A percentile compares a stretch with the other conserved stretches of the same genome.
Evolutionary conservation across 2,329 filamentous ascomycete species (phyloP).

Genomic region (Ophiostoma quercus): DNA sequence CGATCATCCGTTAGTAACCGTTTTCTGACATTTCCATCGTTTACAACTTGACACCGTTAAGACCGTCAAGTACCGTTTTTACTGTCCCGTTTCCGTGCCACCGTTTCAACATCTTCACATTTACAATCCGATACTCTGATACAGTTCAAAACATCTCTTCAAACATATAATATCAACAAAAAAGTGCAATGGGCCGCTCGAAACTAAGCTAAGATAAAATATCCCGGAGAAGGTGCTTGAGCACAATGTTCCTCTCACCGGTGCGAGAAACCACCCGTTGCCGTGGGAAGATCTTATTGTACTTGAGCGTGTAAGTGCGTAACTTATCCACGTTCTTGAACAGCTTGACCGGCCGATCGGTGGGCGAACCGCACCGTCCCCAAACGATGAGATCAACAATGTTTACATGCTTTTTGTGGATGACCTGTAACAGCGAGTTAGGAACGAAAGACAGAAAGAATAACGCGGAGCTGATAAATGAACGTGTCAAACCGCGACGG

Average conservation of each 20-base stretch:
- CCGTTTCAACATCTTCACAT: too few species aligned
- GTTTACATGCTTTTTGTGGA: slow-evolving; percentile 20
- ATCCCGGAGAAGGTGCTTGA: neutral
- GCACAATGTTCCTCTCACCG: too few species aligned
- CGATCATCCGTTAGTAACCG: neutral
- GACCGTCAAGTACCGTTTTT: too few species aligned
- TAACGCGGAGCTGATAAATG: too few species aligned
- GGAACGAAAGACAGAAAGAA: too few species aligned
- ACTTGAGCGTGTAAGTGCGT: neutral
- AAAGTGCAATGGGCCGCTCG: too few species aligned
- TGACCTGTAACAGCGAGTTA: too few species aligned
- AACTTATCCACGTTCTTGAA: neutral
- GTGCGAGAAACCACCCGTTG: too few species aligned
- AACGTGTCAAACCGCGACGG: neutral
- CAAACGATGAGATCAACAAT: slow-evolving; percentile 22
- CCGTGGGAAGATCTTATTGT: neutral
- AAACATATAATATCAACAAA: too few species aligned
- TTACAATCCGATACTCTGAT: too few species aligned
- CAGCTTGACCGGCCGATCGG: neutral
- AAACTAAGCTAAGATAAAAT: too few species aligned
- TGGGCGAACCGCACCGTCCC: slow-evolving; percentile 13
- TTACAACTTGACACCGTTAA: neutral
- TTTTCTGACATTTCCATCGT: neutral
- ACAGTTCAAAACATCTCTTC: too few species aligned
- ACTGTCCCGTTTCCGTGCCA: neutral